These are phyloP conservation scores for Ustilago loliicola DNA, from an alignment of 1,284 basidiomycete genomes.

Conservation along the genomic window DNA sequence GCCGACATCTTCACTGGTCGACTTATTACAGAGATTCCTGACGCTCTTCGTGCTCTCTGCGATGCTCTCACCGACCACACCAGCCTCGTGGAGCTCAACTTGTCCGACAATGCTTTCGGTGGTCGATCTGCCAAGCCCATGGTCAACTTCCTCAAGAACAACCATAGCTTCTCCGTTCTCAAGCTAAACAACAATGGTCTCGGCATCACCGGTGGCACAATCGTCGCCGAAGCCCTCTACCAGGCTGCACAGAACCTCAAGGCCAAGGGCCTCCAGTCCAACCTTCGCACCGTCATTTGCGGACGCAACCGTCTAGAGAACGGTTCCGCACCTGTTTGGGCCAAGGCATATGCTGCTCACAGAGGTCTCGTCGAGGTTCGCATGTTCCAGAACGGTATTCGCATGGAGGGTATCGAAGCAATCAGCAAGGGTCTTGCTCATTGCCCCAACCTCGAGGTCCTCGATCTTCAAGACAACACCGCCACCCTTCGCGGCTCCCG, in stretches of 20 bases:
- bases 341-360: constrained; percentile 87
- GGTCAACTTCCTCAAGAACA: constrained; percentile 79
- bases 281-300: constrained; percentile 86
- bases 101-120: constrained; percentile 97
- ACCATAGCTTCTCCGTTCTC: constrained; percentile 80
- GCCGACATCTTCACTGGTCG: constrained; percentile 98
- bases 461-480: constrained; percentile 97
- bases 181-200: constrained; percentile 97
- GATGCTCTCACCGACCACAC: constrained; percentile 84
- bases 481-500: constrained; percentile 81
- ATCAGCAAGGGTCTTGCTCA: constrained; percentile 82
- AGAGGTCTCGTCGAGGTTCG: constrained; percentile 82
- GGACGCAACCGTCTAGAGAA: constrained; percentile 95
- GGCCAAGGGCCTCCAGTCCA: constrained; percentile 78
- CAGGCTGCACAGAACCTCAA: constrained; percentile 81
- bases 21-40: constrained; percentile 94
- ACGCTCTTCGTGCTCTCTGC: constrained; percentile 88
- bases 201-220: constrained; percentile 88
- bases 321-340: constrained; percentile 86
- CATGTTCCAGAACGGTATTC: constrained; percentile 97
- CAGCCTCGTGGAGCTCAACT: constrained; percentile 86
- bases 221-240: constrained; percentile 86
- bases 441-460: constrained; percentile 79
- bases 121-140: constrained; percentile 95
- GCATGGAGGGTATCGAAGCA: constrained; percentile 90